These are phyloP conservation scores for Physaria fendleri DNA, from an alignment of 345 rosid genomes.

Conservation along the genomic window DNA sequence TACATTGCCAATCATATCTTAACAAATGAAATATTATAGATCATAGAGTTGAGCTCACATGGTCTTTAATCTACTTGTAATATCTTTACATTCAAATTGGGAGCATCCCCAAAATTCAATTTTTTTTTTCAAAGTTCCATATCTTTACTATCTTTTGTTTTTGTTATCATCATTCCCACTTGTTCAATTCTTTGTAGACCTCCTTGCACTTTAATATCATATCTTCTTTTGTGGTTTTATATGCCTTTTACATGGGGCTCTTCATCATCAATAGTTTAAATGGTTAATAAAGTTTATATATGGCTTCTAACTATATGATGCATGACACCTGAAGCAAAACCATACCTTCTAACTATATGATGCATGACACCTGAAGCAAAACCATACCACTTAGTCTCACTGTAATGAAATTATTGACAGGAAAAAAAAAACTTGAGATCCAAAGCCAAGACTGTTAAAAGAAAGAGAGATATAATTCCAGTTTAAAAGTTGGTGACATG, in stretches of 20 bases:
- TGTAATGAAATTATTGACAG: background rate
- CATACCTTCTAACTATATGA: no score
- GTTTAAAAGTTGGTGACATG: conserved; percentile 8
- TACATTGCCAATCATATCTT: conserved; percentile 4
- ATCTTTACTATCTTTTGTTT: background rate
- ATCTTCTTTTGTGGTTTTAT: background rate
- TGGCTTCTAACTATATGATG: background rate
- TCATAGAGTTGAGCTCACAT: conserved; percentile 3
- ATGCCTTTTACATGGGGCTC: background rate
- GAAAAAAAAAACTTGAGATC: background rate
- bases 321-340: background rate
- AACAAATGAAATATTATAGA: background rate
- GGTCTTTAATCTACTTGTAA: conserved; percentile 9
- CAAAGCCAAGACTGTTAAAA: background rate
- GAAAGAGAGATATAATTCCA: background rate
- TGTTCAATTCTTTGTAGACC: background rate
- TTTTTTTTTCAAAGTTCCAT: background rate
- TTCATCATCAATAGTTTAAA: background rate
- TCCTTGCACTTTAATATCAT: background rate
- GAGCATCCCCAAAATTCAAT: background rate
- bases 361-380: no score
- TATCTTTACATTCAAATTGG: background rate
- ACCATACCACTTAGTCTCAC: background rate
- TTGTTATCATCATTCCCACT: background rate
- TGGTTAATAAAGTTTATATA: background rate